Base-by-base conservation (phyloP, 192 early-diverging fungal species). In the Coemansia aciculifera region DNA sequence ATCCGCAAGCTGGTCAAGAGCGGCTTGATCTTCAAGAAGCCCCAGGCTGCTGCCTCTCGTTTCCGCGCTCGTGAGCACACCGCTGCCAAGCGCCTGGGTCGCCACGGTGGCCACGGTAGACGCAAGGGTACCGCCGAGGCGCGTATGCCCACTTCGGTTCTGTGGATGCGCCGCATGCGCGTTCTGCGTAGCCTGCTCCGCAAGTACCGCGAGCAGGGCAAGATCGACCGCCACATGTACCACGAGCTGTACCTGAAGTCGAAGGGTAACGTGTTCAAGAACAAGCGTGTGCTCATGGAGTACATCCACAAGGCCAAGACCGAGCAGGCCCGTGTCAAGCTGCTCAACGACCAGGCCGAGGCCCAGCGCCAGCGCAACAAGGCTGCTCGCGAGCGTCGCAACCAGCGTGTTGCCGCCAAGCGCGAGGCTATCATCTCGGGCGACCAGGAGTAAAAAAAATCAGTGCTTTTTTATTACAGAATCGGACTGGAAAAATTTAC, bases 261-360 rank as follows among this genome's bases (percentile, higher is more conserved):
- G 66, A 98, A 98, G 93, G 96, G 96, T 96, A 97, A 96, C 87
- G 94, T 94, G 65, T 98, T 98, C 90, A 98, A 98, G 93, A 98
- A 96, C 94, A 98, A 98, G 92, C 93, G 96, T 86, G 96, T 98
- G 68, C 84, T 98, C 49, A 98, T 98, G 93, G 96, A 98, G 87
- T 93, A 93, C 87, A 98, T 98, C 86, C 95, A 97, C 90, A 97
- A 96, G 89, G 93, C 92, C 77, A 98, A 98, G 92, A 94, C 96
- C 56, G 95, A 98, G 88, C 95, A 97, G 86, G 85, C 91, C 67
- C 92, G 96, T 88, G 86, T 89, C 71, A 92, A 95, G 91, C 71
- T 89, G 66, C 86, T 98, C 66, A 88, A 89, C 77, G 95, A 98
- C 86, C 96, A 98, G 89, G 93, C 96, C 62, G 96, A 96, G 86